Percentiles rank a stretch among this genome's conserved stretches.
phyloP scores from a whole-genome alignment of 768 basidiomycete species.

The Russula vinacea region DNA sequence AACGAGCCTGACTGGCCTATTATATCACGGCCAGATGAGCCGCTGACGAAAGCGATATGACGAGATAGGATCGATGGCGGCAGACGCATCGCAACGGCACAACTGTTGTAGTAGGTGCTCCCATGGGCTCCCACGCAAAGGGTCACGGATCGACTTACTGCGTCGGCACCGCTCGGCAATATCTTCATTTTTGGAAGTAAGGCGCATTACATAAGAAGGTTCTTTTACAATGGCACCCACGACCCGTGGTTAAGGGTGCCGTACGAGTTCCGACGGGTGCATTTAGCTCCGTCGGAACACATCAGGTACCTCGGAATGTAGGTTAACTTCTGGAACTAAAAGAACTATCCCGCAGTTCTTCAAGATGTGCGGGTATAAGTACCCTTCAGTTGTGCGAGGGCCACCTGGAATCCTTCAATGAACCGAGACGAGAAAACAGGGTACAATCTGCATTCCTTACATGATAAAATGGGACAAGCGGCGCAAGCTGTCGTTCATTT shows the following conservation, averaged over 20 bases:
- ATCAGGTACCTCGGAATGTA: too few relatives aligned
- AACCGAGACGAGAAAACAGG: neutral
- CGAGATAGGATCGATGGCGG: neutral
- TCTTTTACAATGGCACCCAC: too few relatives aligned
- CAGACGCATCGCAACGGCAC: too few relatives aligned
- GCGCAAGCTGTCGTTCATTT: conserved; percentile 13
- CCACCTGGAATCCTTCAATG: conserved; percentile 9
- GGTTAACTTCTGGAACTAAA: neutral
- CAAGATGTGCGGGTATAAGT: conserved; percentile 13
- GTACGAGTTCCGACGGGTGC: neutral
- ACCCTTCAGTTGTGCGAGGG: conserved; percentile 23
- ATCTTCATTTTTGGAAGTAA: neutral
- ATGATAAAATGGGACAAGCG: conserved; percentile 22
- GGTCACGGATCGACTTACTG: neutral
- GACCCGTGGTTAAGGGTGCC: too few relatives aligned
- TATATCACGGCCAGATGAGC: neutral
- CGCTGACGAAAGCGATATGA: conserved; percentile 18
- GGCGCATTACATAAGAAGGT: neutral
- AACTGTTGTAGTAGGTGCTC: neutral
- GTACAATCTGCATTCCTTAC: conserved; percentile 6
- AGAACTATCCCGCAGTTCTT: neutral
- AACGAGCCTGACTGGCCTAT: neutral
- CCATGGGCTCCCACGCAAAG: conserved; percentile 8
- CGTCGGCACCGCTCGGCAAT: neutral
- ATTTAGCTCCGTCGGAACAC: neutral